Conservation (phyloP, 257 asterid species). For the Fraxinus quadrangulata region DNA sequence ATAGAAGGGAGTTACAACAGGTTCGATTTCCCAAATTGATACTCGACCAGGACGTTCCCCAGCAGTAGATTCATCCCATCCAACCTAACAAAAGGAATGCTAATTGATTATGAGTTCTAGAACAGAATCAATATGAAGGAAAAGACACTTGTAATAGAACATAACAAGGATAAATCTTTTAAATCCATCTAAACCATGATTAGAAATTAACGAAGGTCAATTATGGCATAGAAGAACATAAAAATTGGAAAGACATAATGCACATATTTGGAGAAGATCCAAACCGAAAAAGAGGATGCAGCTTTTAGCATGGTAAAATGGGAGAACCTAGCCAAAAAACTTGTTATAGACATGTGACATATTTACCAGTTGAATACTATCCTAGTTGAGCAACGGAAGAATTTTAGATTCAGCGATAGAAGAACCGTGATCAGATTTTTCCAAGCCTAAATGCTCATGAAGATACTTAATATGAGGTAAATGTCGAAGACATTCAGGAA, state of each 20-base stretch:
- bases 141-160: neutral
- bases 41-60: slow-evolving; percentile 95
- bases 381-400: neutral
- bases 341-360: neutral
- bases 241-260: neutral
- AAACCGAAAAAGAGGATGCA: neutral
- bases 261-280: neutral
- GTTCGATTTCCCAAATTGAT: slow-evolving; percentile 92
- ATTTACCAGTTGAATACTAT: neutral
- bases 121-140: neutral
- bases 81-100: slow-evolving; percentile 55
- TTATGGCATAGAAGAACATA: neutral
- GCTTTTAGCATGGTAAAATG: neutral
- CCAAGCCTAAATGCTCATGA: neutral
- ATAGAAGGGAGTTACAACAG: slow-evolving; percentile 94
- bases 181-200: slow-evolving; percentile 12
- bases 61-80: slow-evolving; percentile 99
- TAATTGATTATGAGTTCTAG: neutral
- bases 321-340: neutral
- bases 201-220: neutral
- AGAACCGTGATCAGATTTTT: neutral
- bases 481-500: neutral
- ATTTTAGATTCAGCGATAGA: neutral
- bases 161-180: neutral
- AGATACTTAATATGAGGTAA: too few species aligned